Conservation (phyloP, 2,329 filamentous ascomycete genomes). For the Aspergillus felis region DNA sequence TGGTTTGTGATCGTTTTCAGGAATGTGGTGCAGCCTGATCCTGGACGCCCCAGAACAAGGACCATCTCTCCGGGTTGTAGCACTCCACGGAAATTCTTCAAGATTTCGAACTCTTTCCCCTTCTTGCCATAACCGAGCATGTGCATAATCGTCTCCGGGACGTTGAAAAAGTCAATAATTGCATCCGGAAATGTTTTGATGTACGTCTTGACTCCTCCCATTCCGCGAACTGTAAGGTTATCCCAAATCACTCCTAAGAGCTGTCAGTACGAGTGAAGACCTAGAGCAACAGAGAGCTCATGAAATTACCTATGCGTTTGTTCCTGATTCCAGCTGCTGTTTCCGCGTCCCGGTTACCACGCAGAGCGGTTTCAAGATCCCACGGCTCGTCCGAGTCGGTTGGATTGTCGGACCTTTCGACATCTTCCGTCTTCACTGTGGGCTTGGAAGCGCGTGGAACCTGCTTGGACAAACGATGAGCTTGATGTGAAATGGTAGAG, state of each 20-base stretch:
- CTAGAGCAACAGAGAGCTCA: background rate
- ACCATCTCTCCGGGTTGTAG: conserved; percentile 84
- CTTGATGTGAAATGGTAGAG: conserved; percentile 35
- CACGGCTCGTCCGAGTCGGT: conserved; percentile 56
- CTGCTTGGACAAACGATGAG: conserved; percentile 33
- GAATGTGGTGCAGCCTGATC: conserved; percentile 67
- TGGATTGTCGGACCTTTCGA: conserved; percentile 54
- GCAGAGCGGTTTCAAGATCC: conserved; percentile 70
- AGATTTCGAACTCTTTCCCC: conserved; percentile 66
- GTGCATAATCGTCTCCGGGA: conserved; percentile 60
- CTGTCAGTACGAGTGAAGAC: background rate
- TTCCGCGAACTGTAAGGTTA: conserved; percentile 68
- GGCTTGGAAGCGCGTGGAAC: conserved; percentile 25
- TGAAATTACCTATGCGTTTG: conserved; percentile 62
- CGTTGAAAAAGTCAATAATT: conserved; percentile 71
- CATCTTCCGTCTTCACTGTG: conserved; percentile 39
- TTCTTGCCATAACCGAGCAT: conserved; percentile 65
- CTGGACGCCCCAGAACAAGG: conserved; percentile 73
- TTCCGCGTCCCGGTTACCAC: conserved; percentile 68
- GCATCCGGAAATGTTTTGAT: conserved; percentile 73
- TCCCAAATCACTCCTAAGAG: conserved; percentile 67
- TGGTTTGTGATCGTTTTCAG: conserved; percentile 67
- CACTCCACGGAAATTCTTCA: conserved; percentile 60
- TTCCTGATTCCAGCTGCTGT: conserved; percentile 72
- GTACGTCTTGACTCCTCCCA: conserved; percentile 69